A percentile compares a stretch with the other conserved stretches of the same genome.
phyloP scores from a whole-genome alignment of 352 stramenopile genomes.

The Phytopythium montanum region DNA sequence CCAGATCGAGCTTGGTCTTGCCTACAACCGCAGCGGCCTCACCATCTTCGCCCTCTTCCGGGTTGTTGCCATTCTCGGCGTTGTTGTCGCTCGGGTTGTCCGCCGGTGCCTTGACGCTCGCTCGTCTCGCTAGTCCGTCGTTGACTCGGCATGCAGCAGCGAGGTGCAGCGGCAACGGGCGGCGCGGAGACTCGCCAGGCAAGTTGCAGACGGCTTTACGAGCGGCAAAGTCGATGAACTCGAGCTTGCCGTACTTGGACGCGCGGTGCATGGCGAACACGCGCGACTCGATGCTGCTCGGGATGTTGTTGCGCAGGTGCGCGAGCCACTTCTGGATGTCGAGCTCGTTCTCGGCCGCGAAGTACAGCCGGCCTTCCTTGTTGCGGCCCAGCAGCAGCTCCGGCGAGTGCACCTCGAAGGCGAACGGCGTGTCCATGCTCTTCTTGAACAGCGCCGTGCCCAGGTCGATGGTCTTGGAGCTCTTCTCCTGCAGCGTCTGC shows the following conservation, averaged over 20 bases:
- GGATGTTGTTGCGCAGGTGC: conserved; percentile 70
- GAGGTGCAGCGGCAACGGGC: conserved; percentile 71
- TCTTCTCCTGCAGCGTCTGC: conserved; percentile 28
- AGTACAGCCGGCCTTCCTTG: conserved; percentile 86
- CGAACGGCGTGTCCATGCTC: conserved; percentile 67
- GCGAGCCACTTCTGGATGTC: conserved; percentile 90
- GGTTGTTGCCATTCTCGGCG: conserved; percentile 19
- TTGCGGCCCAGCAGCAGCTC: conserved; percentile 79
- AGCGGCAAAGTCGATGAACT: conserved; percentile 60
- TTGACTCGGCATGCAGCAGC: conserved; percentile 26
- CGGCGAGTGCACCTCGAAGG: conserved; percentile 90
- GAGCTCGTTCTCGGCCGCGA: conserved; percentile 77
- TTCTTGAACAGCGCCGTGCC: conserved; percentile 73
- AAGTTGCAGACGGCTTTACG: conserved; percentile 48
- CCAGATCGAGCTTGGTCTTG: conserved; percentile 38
- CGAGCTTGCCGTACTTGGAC: conserved; percentile 42
- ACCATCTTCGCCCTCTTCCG: conserved; percentile 11
- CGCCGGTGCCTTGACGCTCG: conserved; percentile 10
- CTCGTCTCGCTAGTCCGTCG: neutral
- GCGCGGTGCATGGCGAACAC: conserved; percentile 79
- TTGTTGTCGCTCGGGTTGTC: conserved; percentile 8
- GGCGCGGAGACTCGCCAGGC: conserved; percentile 13
- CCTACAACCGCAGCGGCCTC: neutral
- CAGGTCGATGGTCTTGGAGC: conserved; percentile 58
- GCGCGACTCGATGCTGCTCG: conserved; percentile 66